Conservation (phyloP, 2,329 filamentous ascomycete species). For the Hymenoscyphus scutula region DNA sequence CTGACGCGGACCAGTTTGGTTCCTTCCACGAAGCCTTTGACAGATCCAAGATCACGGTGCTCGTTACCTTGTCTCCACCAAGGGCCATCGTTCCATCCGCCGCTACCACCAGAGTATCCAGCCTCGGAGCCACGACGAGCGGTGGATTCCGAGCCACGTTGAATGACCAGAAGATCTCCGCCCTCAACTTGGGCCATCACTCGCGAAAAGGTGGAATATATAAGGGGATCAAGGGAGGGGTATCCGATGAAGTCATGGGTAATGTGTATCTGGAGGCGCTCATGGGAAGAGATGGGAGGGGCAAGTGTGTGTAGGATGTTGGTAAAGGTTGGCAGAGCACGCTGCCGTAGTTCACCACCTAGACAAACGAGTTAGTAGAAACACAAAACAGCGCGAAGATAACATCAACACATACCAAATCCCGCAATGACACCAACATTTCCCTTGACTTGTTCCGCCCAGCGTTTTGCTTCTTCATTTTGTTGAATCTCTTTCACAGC, state of each 20-base stretch:
- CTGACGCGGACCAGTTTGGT: conserved; percentile 88
- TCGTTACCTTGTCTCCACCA: conserved; percentile 82
- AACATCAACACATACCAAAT: conserved; percentile 55
- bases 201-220: conserved; percentile 86
- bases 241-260: conserved; percentile 95
- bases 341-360: conserved; percentile 85
- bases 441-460: conserved; percentile 89
- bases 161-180: conserved; percentile 89
- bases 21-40: conserved; percentile 79
- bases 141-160: conserved; percentile 83
- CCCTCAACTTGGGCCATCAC: conserved; percentile 99
- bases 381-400: background rate
- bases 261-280: conserved; percentile 94
- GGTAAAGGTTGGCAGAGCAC: conserved; percentile 91
- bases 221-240: conserved; percentile 87
- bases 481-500: conserved; percentile 93
- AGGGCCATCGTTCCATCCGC: conserved; percentile 87
- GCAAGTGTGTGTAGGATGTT: conserved; percentile 93
- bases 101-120: conserved; percentile 53
- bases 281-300: conserved; percentile 93
- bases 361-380: conserved; percentile 21
- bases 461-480: conserved; percentile 94
- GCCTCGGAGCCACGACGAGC: conserved; percentile 63
- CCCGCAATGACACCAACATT: conserved; percentile 78
- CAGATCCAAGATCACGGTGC: conserved; percentile 73